Evolutionary conservation across 768 basidiomycete genomes (phyloP), one percentile per base, ranked within the genome.

Genomic region (Rhizopogon roseolus): DNA sequence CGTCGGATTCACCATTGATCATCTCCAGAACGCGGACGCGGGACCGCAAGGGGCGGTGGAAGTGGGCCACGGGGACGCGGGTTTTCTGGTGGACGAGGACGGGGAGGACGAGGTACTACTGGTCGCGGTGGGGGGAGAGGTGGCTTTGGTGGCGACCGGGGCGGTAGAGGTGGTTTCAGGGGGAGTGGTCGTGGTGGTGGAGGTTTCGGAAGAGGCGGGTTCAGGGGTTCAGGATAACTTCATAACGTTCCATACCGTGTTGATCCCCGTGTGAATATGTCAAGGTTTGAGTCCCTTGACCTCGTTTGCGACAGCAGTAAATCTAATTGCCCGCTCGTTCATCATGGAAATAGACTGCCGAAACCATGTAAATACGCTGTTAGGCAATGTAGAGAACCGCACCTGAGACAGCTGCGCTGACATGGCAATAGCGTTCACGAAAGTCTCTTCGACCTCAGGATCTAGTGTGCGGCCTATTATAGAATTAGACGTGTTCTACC

Each of bases 381-480:
- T n/a, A 25, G 8, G 32, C 5, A 6, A 36, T 4, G 16, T 5
- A 6, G 16, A n/a, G 14, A 36, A 25, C 34, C 73, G 10, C 52
- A 81, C 85, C 71, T 86, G 82, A 27, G 72, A 71, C 14, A 85
- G 65, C 55, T 80, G 77, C 34, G 81, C 71, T 3, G 72, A 71
- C 41, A 80, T 54, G 4, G 78, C 71, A 34, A 69, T 60, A 3
- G 76, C 66, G 54, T 73, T 68, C n/a, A 52, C 51, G 25, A 73
- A 55, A 0, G 62, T 61, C 10, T 69, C 65, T 49, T 63, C 61
- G 6, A 63, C 51, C 22, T 62, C 56, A 10, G 52, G 44, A 48
- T 63, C 63, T 51, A 64, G 38, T 60, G 64, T 60, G 36, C 42
- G 53, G 6, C 32, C 64, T 69, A 52, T 42, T 19, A 5, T 44